Conservation (phyloP, 495 filamentous ascomycete genomes). For the Neurospora pannonica region DNA sequence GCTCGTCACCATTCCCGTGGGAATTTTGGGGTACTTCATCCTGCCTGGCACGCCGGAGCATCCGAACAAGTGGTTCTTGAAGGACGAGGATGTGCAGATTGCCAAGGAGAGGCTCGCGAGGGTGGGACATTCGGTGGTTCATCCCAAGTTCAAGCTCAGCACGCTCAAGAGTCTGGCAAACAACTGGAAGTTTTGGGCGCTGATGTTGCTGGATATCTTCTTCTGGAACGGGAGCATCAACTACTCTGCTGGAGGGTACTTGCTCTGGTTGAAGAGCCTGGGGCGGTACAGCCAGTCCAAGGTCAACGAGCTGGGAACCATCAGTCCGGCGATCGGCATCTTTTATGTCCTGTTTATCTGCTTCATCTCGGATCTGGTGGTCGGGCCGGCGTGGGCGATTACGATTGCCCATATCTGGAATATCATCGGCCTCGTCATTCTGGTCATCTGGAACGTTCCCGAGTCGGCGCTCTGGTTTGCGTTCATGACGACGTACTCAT, state of each 20-base stretch:
- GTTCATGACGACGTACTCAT: slow-evolving; percentile 25
- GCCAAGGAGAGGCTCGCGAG: slow-evolving; percentile 25
- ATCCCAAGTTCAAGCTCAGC: slow-evolving; percentile 18
- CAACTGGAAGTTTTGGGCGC: slow-evolving; percentile 26
- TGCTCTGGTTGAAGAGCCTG: slow-evolving; percentile 29
- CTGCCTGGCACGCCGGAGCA: slow-evolving; percentile 35
- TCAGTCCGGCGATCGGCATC: slow-evolving; percentile 30
- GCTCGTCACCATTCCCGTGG: slow-evolving; percentile 40
- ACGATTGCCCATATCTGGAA: slow-evolving; percentile 22
- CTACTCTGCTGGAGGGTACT: slow-evolving; percentile 29
- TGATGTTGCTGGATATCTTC: slow-evolving; percentile 37
- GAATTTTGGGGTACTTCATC: slow-evolving; percentile 34
- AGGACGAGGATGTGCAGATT: slow-evolving; percentile 27
- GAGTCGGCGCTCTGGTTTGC: slow-evolving; percentile 40
- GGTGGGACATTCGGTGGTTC: slow-evolving; percentile 22
- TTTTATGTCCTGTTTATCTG: slow-evolving; percentile 37
- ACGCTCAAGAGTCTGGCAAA: slow-evolving; percentile 18
- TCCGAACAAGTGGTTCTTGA: slow-evolving; percentile 33
- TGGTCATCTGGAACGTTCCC: slow-evolving; percentile 34
- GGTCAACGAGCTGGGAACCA: slow-evolving; percentile 24
- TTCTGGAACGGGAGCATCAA: slow-evolving; percentile 39
- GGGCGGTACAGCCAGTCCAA: slow-evolving; percentile 15
- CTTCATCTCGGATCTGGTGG: slow-evolving; percentile 35
- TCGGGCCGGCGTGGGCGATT: slow-evolving; percentile 29
- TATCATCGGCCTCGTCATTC: slow-evolving; percentile 22